phyloP scores from a whole-genome alignment of 768 basidiomycete genomes.

The Serendipita sp. region DNA sequence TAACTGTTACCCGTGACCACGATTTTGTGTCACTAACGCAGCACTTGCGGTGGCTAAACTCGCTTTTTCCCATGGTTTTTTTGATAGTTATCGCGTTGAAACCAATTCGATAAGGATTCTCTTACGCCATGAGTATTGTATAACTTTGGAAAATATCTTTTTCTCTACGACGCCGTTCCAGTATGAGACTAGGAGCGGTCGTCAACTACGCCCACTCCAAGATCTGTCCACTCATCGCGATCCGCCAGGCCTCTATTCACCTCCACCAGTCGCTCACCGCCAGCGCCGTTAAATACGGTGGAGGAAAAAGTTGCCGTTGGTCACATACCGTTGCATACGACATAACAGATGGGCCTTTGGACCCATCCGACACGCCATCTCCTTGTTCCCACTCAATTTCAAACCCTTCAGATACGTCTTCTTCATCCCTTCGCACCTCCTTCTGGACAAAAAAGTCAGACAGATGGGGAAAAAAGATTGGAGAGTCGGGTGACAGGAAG shows the following conservation, averaged over 20 bases:
- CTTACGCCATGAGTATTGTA: too few species aligned
- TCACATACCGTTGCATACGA: constrained; percentile 66
- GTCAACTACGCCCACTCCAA: constrained; percentile 49
- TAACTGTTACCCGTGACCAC: too few species aligned
- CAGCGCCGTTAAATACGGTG: too few species aligned
- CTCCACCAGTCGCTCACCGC: too few species aligned
- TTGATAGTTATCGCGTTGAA: too few species aligned
- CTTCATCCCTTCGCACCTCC: constrained; percentile 81
- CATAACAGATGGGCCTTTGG: constrained; percentile 75
- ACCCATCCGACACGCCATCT: constrained; percentile 54
- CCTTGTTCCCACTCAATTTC: constrained; percentile 49
- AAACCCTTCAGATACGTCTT: constrained; percentile 63
- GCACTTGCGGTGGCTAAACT: too few species aligned
- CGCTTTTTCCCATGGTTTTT: too few species aligned
- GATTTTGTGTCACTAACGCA: too few species aligned
- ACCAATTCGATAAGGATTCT: too few species aligned
- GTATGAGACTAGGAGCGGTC: background rate
- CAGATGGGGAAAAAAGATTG: background rate
- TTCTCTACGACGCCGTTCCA: too few species aligned
- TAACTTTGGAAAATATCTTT: too few species aligned
- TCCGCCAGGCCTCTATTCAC: constrained; percentile 66
- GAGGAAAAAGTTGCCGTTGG: too few species aligned
- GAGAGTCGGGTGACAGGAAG: constrained; percentile 24
- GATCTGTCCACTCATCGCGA: constrained; percentile 69
- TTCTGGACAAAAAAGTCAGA: constrained; percentile 22